Conservation (phyloP, 352 stramenopile species). For the Aphanomyces invadans region DNA sequence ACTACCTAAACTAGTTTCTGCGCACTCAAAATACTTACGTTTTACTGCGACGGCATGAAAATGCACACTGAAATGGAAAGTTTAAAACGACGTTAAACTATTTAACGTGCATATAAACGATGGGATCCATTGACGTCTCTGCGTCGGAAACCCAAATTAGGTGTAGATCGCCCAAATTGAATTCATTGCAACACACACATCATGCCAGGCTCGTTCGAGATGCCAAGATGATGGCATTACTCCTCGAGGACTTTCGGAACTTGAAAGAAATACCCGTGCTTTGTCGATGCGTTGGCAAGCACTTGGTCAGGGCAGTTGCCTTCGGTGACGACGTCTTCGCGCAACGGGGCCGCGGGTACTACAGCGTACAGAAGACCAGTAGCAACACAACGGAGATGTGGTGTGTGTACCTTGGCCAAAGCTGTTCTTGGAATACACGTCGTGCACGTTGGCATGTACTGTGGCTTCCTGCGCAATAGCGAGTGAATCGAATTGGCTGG, state of each 20-base stretch:
- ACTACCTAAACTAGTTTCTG: background rate
- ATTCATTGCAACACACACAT: too few species aligned
- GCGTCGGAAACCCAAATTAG: too few species aligned
- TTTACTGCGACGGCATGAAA: too few species aligned
- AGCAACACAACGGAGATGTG: too few species aligned
- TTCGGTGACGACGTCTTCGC: constrained; percentile 68
- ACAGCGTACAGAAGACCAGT: too few species aligned
- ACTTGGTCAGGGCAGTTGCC: constrained; percentile 63
- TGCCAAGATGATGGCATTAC: constrained; percentile 28
- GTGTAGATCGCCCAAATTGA: background rate
- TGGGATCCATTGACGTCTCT: too few species aligned
- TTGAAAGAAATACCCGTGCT: constrained; percentile 78
- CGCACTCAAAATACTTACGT: too few species aligned
- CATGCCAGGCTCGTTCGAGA: too few species aligned
- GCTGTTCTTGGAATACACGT: constrained; percentile 62
- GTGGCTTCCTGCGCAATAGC: constrained; percentile 37
- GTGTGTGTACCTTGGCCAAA: constrained; percentile 47
- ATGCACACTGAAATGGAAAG: too few species aligned
- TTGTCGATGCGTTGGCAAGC: constrained; percentile 66
- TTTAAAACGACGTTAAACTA: too few species aligned
- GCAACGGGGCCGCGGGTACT: constrained; percentile 42
- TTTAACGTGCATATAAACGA: too few species aligned
- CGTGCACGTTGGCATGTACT: constrained; percentile 71
- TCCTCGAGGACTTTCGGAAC: constrained; percentile 82
- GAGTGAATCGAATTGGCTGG: background rate